phyloP scores from a whole-genome alignment of 1,284 basidiomycete genomes.

The Wolfiporia cocos region DNA sequence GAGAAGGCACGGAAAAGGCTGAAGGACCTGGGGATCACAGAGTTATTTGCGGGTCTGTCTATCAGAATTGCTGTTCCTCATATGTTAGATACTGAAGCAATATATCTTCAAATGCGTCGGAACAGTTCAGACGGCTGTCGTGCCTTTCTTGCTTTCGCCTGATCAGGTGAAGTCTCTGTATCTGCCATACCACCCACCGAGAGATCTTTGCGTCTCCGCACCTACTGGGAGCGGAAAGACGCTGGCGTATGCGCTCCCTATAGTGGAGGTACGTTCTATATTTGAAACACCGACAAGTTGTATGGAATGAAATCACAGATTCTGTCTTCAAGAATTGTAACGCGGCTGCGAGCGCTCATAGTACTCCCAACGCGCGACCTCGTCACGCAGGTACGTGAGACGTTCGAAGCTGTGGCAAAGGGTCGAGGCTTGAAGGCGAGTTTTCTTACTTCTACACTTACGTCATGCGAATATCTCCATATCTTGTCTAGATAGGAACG shows the following conservation, averaged over 20 bases:
- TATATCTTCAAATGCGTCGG: constrained; percentile 2
- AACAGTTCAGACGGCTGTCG: constrained; percentile 76
- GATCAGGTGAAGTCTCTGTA: constrained; percentile 48
- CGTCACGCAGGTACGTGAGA: constrained; percentile 91
- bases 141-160: constrained; percentile 68
- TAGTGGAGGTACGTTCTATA: constrained; percentile 65
- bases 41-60: constrained; percentile 80
- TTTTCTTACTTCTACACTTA: background rate
- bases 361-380: constrained; percentile 94
- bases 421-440: constrained; percentile 82
- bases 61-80: constrained; percentile 5
- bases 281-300: constrained; percentile 2
- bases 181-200: constrained; percentile 62
- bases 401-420: constrained; percentile 80
- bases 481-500: constrained; percentile 55
- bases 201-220: constrained; percentile 93
- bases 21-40: constrained; percentile 68
- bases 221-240: constrained; percentile 98
- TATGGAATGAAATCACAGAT: constrained; percentile 37
- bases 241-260: constrained; percentile 88
- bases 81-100: background rate
- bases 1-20: constrained; percentile 60
- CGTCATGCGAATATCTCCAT: background rate
- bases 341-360: constrained; percentile 84
- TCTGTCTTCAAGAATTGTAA: constrained; percentile 68